Base-by-base conservation (phyloP, 2,329 filamentous ascomycete genomes). In the Fusarium sarcochroum region DNA sequence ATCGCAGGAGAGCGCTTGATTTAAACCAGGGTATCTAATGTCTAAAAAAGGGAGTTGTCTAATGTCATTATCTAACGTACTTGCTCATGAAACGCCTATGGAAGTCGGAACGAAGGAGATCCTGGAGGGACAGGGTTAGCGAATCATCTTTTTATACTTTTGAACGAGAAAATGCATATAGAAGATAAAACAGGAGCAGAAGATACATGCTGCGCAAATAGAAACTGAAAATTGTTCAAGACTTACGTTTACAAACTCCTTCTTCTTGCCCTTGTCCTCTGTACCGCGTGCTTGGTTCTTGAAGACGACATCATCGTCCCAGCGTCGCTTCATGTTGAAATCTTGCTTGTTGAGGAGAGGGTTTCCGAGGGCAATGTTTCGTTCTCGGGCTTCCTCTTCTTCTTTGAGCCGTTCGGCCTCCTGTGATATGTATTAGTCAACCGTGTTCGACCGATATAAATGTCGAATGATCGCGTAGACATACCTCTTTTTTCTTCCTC, bases 301-400 rank as follows among this genome's bases (percentile, higher is more conserved):
- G 83, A 99, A 99, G 4, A 99, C 94, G 14, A 99, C 96, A 78
- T 99, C 96, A 75, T 99, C 96, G 73, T 99, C 96, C 96, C 96
- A 99, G 73, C 94, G 84, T 71, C 93, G 85, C 86, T 97, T 98
- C 76, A 98, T 90, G 60, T 91, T 94, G 78, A 97, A 98, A 73
- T 97, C 94, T 20, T 87, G 82, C 78, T 93, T 92, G 50, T 98
- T 98, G 58, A 99, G 86, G 51, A 99, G 82, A 38, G 96, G 96
- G 78, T 99, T 99, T 8, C 96, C 96, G 41, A 92, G 84, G 35
- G 96, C 95, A 74, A 98, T 97, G 74, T 98, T 93, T 69, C 90
- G 87, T 80, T 97, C 95, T 63, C 93, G 87, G 75, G 91, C 88
- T 76, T 95, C 94, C 76, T 96, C 86, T 76, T 98, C 95, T 67